These are phyloP conservation scores for Pichia nanzhaoensis DNA, from an alignment of 805 yeast species.

Conservation along the genomic window DNA sequence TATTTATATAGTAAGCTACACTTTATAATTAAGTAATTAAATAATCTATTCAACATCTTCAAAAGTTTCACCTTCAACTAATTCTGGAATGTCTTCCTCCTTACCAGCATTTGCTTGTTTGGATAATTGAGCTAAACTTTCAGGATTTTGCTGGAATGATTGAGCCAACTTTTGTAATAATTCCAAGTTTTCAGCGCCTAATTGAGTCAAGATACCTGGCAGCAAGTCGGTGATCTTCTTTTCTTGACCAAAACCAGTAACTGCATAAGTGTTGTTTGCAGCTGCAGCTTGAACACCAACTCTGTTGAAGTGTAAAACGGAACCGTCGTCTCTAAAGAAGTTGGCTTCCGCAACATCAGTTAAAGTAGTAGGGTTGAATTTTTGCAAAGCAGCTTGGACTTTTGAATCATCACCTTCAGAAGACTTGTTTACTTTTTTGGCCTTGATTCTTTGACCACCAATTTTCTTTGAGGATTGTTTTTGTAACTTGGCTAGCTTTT, in stretches of 20 bases:
- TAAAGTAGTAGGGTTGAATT: constrained; percentile 82
- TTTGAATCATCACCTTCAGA: constrained; percentile 84
- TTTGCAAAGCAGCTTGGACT: constrained; percentile 80
- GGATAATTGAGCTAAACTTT: constrained; percentile 29
- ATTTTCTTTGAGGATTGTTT: constrained; percentile 78
- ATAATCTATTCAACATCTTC: constrained; percentile 37
- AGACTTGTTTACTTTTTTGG: constrained; percentile 63
- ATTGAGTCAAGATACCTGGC: constrained; percentile 91
- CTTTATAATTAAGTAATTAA: neutral
- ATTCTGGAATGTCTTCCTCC: constrained; percentile 64
- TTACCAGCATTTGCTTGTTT: constrained; percentile 35
- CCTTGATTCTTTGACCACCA: constrained; percentile 85
- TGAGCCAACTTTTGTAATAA: constrained; percentile 85
- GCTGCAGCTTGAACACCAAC: constrained; percentile 94
- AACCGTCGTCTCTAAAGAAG: constrained; percentile 95
- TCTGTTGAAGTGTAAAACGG: constrained; percentile 90
- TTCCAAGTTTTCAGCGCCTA: constrained; percentile 92
- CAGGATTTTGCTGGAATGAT: constrained; percentile 60
- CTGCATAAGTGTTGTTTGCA: constrained; percentile 84
- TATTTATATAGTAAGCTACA: neutral
- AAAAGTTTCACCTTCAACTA: constrained; percentile 85
- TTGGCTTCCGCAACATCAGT: constrained; percentile 94
- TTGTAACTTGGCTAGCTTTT: constrained; percentile 87
- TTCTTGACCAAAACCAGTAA: constrained; percentile 93
- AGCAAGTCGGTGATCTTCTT: constrained; percentile 86